Evolutionary conservation across 2,329 filamentous ascomycete genomes (phyloP), one percentile per base, ranked within the genome.

Genomic region (Exserohilum rostratum): DNA sequence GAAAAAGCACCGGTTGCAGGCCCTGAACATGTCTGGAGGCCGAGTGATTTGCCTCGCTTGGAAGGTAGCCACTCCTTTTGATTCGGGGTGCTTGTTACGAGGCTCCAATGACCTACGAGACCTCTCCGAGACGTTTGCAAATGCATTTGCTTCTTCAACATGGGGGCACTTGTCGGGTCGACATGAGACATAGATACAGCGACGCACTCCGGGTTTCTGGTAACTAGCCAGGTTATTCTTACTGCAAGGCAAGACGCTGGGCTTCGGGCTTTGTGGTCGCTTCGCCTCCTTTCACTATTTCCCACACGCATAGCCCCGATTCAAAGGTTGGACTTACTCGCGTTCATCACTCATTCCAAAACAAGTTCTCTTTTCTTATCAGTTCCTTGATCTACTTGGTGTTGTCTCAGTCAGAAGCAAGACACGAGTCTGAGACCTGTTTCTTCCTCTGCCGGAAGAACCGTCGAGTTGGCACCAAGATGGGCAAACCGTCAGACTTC

Each of bases 401-500:
- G 18, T 6, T 43, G 25, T 30, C 25, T 43, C 39, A 43, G 39
- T 6, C 9, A 18, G 18, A 10, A 22, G 30, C 10, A 13, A 33
- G 6, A 15, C 18, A 25, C n/a, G 9, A 15, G 13, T 17, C 31
- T 11, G 13, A 46, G 30, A 17, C 43, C 5, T 4, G n/a, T 25
- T 30, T n/a, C 11, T 33, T 25, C 5, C 13, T 17, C 20, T 18
- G 29, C 35, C 17, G n/a, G 29, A 17, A 33, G 35, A 33, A 48
- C 37, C 37, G 18, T 30, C n/a, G 17, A 38, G 2, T 15, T 18
- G 39, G 25, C 4, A 37, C 12, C 40, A 50, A 45, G 13, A 68
- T 67, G 65, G 63, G 58, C 25, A 59, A 61, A 33, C 58, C 61
- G 25, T 22, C 58, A 42, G 64, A 71, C 53, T 69, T 57, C 22